Base-by-base conservation (phyloP, 1,284 basidiomycete species). In the Takashimella tepidaria region DNA sequence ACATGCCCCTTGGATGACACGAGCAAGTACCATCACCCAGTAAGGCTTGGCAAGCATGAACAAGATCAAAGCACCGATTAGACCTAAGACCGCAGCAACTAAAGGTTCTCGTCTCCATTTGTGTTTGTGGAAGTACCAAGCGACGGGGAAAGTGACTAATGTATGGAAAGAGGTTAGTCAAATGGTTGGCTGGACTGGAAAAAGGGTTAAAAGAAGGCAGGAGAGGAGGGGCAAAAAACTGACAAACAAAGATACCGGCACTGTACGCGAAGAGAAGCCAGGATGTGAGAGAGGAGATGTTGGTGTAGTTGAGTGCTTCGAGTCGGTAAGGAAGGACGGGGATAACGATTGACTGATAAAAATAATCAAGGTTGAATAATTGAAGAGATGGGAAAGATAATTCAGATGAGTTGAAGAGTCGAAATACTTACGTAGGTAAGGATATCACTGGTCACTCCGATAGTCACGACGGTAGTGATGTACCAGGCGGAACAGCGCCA, bases 1-100 rank as follows among this genome's bases (percentile, higher is more conserved):
- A 31, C 83, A 83, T 16, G 86, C 74, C 1, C 88, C 88, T 72
- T 89, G 88, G 6, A 88, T 54, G 16, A 84, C 73, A 20, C 88
- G 82, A 16, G 86, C 84, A 25, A 89, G 41, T 12, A 81, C 82
- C 86, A 90, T 88, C 12, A 86, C 74, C 73, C 82, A 78, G 64
- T 83, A 90, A 20, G 77, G 80, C 2, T 81, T 82, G 0, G 86
- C 84, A 56, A 87, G 82, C 87, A 89, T 89, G 47, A 90, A 80
- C 76, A 89, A 78, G 21, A 89, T 84, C 81, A 16, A 83, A 80
- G 56, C 54, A 8, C 41, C 61, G 49, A 64, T 59, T 12, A 72
- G 56, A 8, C 64, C 54, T 11, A 68, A 12, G 19, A 69, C 60
- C 27, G 59, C 87, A 5, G 78, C 51, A 4, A 89, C 64, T 40